phyloP scores from a whole-genome alignment of 1,284 basidiomycete species.

The Golubevia pallescens region DNA sequence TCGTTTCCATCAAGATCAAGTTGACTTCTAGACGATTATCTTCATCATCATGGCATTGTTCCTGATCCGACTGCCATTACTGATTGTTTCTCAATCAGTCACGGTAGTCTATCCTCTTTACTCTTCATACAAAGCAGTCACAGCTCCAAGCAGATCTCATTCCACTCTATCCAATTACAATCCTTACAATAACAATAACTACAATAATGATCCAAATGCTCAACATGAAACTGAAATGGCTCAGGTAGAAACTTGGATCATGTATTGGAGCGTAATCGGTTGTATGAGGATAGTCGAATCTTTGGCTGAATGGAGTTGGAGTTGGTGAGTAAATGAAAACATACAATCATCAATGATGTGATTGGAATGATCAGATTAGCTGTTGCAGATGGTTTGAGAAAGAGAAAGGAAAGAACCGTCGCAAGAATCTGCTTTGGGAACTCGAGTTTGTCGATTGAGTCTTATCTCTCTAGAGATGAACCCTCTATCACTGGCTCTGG shows the following conservation, averaged over 20 bases:
- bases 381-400: no score
- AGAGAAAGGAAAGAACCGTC: no score
- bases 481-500: no score
- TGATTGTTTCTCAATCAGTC: conserved; percentile 27
- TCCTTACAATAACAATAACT: neutral
- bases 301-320: conserved; percentile 46
- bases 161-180: conserved; percentile 6
- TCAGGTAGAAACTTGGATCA: conserved; percentile 49
- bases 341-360: no score
- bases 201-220: neutral
- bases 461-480: no score
- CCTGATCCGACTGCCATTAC: conserved; percentile 34
- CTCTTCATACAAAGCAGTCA: conserved; percentile 47
- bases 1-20: neutral
- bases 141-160: conserved; percentile 10
- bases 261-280: conserved; percentile 55
- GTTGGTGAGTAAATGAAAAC: conserved; percentile 22
- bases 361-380: no score
- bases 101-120: conserved; percentile 49
- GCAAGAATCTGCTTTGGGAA: no score
- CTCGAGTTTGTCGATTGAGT: no score
- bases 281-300: conserved; percentile 33
- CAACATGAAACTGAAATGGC: conserved; percentile 19
- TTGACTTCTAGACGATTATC: neutral
- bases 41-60: conserved; percentile 27